Conservation (phyloP, 2,329 filamentous ascomycete genomes). For the Botrytis sinoallii region DNA sequence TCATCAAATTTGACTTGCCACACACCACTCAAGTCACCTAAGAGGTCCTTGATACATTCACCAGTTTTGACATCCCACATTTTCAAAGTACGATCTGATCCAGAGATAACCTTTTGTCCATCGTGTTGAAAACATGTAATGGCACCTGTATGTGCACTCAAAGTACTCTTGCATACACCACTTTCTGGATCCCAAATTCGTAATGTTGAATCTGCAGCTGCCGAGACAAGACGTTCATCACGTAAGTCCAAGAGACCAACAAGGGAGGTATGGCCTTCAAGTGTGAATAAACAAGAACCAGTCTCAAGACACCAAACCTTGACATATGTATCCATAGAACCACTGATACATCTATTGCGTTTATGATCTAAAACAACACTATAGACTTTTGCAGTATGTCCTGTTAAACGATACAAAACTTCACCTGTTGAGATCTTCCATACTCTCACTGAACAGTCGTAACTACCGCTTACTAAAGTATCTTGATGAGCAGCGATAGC, state of each 20-base stretch:
- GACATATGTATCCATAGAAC: constrained; percentile 96
- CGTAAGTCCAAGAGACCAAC: constrained; percentile 89
- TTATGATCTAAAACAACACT: constrained; percentile 91
- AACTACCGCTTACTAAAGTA: constrained; percentile 94
- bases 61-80: constrained; percentile 97
- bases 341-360: constrained; percentile 93
- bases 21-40: constrained; percentile 92
- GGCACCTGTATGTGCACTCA: constrained; percentile 91
- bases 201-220: constrained; percentile 90
- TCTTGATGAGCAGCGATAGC: constrained; percentile 94
- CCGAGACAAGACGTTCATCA: constrained; percentile 87
- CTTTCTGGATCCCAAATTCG: constrained; percentile 96
- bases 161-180: constrained; percentile 82
- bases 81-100: constrained; percentile 92
- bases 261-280: constrained; percentile 89
- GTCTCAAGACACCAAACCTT: constrained; percentile 96
- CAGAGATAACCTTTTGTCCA: constrained; percentile 92
- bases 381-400: constrained; percentile 92
- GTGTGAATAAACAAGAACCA: constrained; percentile 78
- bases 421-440: constrained; percentile 98
- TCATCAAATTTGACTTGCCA: constrained; percentile 99
- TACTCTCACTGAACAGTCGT: constrained; percentile 90
- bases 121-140: constrained; percentile 99
- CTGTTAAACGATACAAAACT: constrained; percentile 75
- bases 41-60: constrained; percentile 85